Percentiles rank a stretch among this genome's conserved stretches.
Evolutionary conservation across 495 filamentous ascomycete species (phyloP).

Genomic region (Rhypophila decipiens): DNA sequence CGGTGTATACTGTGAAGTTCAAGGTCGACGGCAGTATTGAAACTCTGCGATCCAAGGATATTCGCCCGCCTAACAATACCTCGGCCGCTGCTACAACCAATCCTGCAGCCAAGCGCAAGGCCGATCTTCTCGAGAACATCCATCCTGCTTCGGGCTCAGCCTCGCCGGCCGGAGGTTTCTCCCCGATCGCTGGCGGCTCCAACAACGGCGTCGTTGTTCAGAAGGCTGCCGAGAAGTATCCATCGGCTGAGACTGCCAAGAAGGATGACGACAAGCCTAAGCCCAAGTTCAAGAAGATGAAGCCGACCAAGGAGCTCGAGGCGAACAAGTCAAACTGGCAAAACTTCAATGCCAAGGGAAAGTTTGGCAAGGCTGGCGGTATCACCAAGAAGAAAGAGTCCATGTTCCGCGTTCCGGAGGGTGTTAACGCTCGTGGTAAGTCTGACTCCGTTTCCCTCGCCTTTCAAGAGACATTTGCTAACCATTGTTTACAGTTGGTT

Average conservation of each 20-base stretch:
- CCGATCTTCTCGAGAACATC: slow-evolving; percentile 44
- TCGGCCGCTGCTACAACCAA: slow-evolving; percentile 40
- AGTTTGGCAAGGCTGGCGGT: slow-evolving; percentile 59
- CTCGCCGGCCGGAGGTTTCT: background rate
- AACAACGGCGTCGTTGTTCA: slow-evolving; percentile 76
- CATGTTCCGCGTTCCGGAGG: slow-evolving; percentile 92
- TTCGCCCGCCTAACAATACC: slow-evolving; percentile 75
- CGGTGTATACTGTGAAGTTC: slow-evolving; percentile 91
- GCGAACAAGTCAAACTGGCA: slow-evolving; percentile 92
- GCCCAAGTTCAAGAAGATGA: slow-evolving; percentile 64
- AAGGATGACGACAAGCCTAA: slow-evolving; percentile 33
- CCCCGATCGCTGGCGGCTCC: slow-evolving; percentile 58
- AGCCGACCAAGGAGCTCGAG: slow-evolving; percentile 84
- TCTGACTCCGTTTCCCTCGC: background rate
- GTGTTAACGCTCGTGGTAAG: slow-evolving; percentile 76
- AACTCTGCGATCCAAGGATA: slow-evolving; percentile 75
- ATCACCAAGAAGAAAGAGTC: slow-evolving; percentile 97
- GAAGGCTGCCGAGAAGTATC: slow-evolving; percentile 34
- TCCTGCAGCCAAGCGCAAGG: slow-evolving; percentile 70
- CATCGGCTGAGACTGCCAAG: slow-evolving; percentile 52
- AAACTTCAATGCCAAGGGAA: slow-evolving; percentile 77
- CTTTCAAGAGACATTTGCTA: background rate
- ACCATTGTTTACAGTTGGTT: slow-evolving; percentile 61
- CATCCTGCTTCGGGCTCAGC: background rate
- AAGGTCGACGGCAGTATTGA: slow-evolving; percentile 83